phyloP scores from a whole-genome alignment of 164 flowering plant genomes.

The Piper longum region DNA sequence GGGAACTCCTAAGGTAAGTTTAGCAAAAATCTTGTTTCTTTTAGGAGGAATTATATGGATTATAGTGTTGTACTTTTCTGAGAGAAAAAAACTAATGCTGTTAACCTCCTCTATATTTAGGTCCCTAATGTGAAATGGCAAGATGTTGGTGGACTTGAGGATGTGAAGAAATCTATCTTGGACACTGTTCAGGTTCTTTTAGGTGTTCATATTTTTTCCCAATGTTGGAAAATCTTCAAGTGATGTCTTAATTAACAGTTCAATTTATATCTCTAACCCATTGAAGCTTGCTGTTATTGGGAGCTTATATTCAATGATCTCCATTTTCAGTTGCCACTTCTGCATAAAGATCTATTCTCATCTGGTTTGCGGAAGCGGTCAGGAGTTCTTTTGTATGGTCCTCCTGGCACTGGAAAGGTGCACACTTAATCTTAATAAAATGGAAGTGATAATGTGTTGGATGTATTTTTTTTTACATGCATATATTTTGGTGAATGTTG shows the following conservation, averaged over 20 bases:
- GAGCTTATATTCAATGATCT: background rate
- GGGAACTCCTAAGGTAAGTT: slow-evolving; percentile 84
- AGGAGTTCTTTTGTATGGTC: slow-evolving; percentile 97
- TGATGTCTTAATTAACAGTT: too few species aligned
- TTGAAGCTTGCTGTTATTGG: background rate
- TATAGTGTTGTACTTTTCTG: background rate
- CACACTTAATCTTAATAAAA: background rate
- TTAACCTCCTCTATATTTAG: slow-evolving; percentile 16
- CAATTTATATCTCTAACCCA: background rate
- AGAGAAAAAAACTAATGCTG: background rate
- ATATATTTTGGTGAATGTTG: background rate
- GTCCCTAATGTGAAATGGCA: slow-evolving; percentile 97
- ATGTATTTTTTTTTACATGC: background rate
- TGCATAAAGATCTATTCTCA: slow-evolving; percentile 85
- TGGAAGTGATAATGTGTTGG: background rate
- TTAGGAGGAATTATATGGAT: background rate
- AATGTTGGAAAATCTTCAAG: too few species aligned
- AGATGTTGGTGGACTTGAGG: slow-evolving; percentile 98
- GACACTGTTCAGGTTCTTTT: slow-evolving; percentile 83
- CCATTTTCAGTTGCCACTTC: slow-evolving; percentile 64
- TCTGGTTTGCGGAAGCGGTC: slow-evolving; percentile 93
- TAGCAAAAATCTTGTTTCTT: background rate
- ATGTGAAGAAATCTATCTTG: slow-evolving; percentile 80
- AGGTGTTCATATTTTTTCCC: background rate
- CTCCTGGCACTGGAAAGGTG: slow-evolving; percentile 98